Base-by-base conservation (phyloP, 192 early-diverging fungal genomes). In the Backusella parvicylindrica region DNA sequence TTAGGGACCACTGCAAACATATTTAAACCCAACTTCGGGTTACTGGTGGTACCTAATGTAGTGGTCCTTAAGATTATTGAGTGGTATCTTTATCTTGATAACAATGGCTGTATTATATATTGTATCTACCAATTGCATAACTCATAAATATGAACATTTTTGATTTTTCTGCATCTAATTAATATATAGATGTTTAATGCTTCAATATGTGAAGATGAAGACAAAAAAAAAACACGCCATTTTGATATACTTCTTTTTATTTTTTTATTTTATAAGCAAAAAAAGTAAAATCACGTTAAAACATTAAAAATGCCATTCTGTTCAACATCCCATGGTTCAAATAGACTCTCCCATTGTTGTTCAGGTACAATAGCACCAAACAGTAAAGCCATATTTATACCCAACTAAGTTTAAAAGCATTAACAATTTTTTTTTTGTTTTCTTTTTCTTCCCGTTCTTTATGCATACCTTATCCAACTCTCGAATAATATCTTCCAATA, bases 401-500 rank as follows among this genome's bases (percentile, higher is more conserved):
- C 73, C 28, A 82, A 43, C 80, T 82, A 68, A 41, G 49, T 5
- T 9, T 9, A 16, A n/a, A 70, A 73, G 8, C 2, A 56, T 26
- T 0, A 56, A 18, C 9, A 56, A 21, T 2, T 11, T 60, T 60
- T 60, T 26, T n/a, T 50, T 11, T 9, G 37, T 11, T 38, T 37
- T 7, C 7, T 37, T 50, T 50, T 21, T 50, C 21, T 50, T n/a
- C 26, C 23, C 13, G 23, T 11, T 56, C 23, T 60, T 26, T 28
- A 23, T 9, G 23, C 21, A 23, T 81, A 77, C 80, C 65, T 83
- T 87, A 11, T 90, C 87, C 81, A 95, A 82, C 82, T 94, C 94
- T 3, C 86, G 84, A 33, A 95, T 91, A 11, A 95, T 81, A 77
- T 94, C 92, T 67, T 91, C 92, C 77, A 91, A 89, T 53, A 92